These are phyloP conservation scores for Cystobasidium pallidum DNA, from an alignment of 1,284 basidiomycete genomes.

Conservation along the genomic window DNA sequence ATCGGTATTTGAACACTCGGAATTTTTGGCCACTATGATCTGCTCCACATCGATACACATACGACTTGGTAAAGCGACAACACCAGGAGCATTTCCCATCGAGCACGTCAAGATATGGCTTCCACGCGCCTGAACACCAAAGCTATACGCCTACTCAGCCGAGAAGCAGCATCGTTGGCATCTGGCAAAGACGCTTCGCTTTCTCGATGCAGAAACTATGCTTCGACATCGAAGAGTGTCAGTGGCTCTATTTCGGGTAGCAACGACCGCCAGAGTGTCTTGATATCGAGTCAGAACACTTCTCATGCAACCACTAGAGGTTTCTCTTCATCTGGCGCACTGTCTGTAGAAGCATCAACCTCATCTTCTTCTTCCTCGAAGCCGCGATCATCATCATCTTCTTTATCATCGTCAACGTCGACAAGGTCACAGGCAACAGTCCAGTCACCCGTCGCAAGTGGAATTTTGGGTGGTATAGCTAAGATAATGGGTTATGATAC, in stretches of 20 bases:
- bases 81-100: neutral
- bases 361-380: neutral
- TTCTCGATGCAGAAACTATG: constrained; percentile 16
- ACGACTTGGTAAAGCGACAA: neutral
- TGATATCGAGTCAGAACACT: neutral
- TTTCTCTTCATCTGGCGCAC: too few species aligned
- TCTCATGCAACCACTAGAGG: too few species aligned
- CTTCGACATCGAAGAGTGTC: constrained; percentile 18
- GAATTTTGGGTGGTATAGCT: constrained; percentile 56
- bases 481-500: constrained; percentile 63
- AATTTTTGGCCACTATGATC: constrained; percentile 13
- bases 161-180: constrained; percentile 8
- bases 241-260: neutral
- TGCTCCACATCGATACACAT: neutral
- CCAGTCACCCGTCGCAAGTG: constrained; percentile 16
- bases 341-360: neutral
- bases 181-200: constrained; percentile 2
- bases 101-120: neutral
- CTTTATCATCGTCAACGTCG: neutral
- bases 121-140: neutral
- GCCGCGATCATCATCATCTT: neutral
- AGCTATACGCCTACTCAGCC: constrained; percentile 2
- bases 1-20: too few species aligned
- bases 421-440: neutral
- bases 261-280: neutral